These are phyloP conservation scores for Tuctoria greenei DNA, from an alignment of 176 grass and related monocot genomes.

Conservation along the genomic window DNA sequence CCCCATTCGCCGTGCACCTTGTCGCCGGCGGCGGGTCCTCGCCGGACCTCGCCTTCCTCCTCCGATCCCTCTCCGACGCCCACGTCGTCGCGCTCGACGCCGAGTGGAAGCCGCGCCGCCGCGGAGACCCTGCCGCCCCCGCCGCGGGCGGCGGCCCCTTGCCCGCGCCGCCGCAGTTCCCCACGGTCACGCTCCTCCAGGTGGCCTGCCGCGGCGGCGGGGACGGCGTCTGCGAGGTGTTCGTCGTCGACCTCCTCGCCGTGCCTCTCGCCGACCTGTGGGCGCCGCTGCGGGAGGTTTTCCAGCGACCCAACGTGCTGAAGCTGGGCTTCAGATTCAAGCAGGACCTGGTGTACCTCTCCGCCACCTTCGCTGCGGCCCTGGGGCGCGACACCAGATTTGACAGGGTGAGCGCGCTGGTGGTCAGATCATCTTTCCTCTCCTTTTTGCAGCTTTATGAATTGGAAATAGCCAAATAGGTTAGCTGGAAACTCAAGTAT, in stretches of 20 bases:
- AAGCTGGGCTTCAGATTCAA: conserved; percentile 94
- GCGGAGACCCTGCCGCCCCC: not conserved
- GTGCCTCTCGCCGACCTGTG: conserved; percentile 63
- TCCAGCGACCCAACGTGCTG: conserved; percentile 51
- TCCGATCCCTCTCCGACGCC: conserved; percentile 43
- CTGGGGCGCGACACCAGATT: conserved; percentile 59
- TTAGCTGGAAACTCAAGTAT: not conserved
- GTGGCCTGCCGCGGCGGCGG: conserved; percentile 49
- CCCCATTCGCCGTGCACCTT: conserved; percentile 33
- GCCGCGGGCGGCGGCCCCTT: conserved; percentile 7
- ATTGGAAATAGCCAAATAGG: not conserved
- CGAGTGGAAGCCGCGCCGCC: conserved; percentile 88
- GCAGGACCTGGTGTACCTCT: conserved; percentile 88
- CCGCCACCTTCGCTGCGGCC: conserved; percentile 67
- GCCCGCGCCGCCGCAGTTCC: conserved; percentile 25
- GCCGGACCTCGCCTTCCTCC: conserved; percentile 48
- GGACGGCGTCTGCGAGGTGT: conserved; percentile 47
- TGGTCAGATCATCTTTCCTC: conserved; percentile 4
- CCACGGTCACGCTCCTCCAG: conserved; percentile 75
- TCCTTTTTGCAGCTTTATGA: not conserved
- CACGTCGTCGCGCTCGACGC: conserved; percentile 74
- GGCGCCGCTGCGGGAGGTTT: conserved; percentile 64
- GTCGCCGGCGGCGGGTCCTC: conserved; percentile 37
- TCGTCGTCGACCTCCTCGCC: conserved; percentile 75
- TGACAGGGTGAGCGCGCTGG: conserved; percentile 44